These are phyloP conservation scores for Phyllosticta paracitricarpa DNA, from an alignment of 2,329 filamentous ascomycete species.

Conservation along the genomic window DNA sequence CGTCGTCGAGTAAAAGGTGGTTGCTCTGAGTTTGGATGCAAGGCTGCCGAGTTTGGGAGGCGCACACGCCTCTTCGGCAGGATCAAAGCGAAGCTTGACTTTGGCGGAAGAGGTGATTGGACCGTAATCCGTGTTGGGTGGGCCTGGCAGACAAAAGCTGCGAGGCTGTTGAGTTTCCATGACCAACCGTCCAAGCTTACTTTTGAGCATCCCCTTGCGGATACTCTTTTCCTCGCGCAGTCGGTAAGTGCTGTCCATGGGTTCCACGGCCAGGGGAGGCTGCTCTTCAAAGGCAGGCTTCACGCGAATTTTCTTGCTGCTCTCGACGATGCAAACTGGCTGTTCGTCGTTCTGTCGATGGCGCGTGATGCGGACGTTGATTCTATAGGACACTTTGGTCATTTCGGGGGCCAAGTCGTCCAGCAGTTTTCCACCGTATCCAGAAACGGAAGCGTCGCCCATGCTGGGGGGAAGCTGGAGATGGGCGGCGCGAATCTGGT, in stretches of 20 bases:
- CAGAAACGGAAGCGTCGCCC: constrained; percentile 46
- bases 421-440: constrained; percentile 39
- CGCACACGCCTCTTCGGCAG: constrained; percentile 35
- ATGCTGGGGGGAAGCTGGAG: constrained; percentile 51
- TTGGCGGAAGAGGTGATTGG: constrained; percentile 46
- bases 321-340: constrained; percentile 38
- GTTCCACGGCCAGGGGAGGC: constrained; percentile 46
- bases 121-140: constrained; percentile 25
- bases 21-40: constrained; percentile 45
- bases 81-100: constrained; percentile 52
- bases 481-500: constrained; percentile 46
- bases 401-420: constrained; percentile 56
- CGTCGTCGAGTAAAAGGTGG: constrained; percentile 46
- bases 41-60: constrained; percentile 47
- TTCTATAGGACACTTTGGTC: constrained; percentile 48
- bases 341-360: constrained; percentile 28
- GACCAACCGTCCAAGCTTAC: constrained; percentile 47
- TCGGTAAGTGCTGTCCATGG: constrained; percentile 39
- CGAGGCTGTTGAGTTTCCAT: constrained; percentile 50
- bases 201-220: constrained; percentile 50
- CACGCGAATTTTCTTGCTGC: constrained; percentile 47
- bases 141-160: constrained; percentile 40
- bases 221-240: constrained; percentile 50
- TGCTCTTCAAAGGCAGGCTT: constrained; percentile 50
- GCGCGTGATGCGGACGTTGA: constrained; percentile 40